phyloP scores from a whole-genome alignment of 305 asterid genomes.

The Fraxinus platypoda region DNA sequence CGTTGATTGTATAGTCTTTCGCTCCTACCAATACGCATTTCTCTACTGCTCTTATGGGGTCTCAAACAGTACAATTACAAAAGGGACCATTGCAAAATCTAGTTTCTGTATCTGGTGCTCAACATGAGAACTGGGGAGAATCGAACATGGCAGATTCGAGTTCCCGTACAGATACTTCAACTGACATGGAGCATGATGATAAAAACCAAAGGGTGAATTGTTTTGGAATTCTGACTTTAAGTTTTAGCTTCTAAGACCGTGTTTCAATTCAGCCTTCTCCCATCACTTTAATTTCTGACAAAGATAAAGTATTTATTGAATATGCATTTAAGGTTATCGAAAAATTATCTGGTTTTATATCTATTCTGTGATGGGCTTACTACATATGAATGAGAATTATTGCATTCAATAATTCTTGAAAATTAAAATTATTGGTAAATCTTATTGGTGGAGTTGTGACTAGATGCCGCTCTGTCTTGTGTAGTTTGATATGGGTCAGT shows the following conservation, averaged over 20 bases:
- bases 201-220: constrained; percentile 57
- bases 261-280: not conserved
- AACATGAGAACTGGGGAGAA: constrained; percentile 85
- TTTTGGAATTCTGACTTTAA: not conserved
- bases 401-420: not conserved
- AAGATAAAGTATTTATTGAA: not conserved
- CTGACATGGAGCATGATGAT: constrained; percentile 77
- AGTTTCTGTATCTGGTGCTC: constrained; percentile 44
- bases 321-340: not conserved
- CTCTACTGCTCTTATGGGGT: constrained; percentile 36
- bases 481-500: constrained; percentile 76
- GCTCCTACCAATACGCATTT: constrained; percentile 40
- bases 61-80: constrained; percentile 50
- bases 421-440: not conserved
- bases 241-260: not conserved
- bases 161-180: constrained; percentile 80
- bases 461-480: constrained; percentile 19
- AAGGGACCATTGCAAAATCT: constrained; percentile 40
- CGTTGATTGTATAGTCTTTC: constrained; percentile 36
- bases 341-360: not conserved
- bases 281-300: not conserved
- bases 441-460: constrained; percentile 1
- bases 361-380: not conserved
- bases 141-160: constrained; percentile 89
- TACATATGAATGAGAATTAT: not conserved